Percentiles rank a stretch among this genome's conserved stretches.
Evolutionary conservation across 1,284 basidiomycete genomes (phyloP).

Genomic region (Ganoderma meredithae): DNA sequence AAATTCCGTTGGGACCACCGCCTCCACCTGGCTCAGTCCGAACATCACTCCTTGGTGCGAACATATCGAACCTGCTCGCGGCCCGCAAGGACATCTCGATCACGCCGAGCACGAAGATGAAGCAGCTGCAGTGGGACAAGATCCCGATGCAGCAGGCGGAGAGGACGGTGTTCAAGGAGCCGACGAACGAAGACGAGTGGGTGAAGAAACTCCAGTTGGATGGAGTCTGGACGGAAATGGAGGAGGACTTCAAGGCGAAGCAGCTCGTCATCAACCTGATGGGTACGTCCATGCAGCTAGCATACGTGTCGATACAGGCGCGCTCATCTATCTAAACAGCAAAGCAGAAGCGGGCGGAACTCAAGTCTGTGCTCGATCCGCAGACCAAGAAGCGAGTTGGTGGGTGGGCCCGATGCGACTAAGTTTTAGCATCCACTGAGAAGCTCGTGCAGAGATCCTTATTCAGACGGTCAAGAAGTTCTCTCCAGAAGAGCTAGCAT

Average conservation of each 20-base stretch:
- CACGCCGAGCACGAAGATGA: constrained; percentile 92
- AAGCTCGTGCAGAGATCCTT: constrained; percentile 76
- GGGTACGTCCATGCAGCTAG: constrained; percentile 51
- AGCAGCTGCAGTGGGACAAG: constrained; percentile 99
- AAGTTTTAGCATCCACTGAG: neutral
- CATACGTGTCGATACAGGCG: constrained; percentile 1
- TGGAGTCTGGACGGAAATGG: constrained; percentile 96
- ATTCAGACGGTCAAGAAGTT: constrained; percentile 86
- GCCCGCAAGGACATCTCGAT: constrained; percentile 88
- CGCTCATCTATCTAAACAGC: constrained; percentile 49
- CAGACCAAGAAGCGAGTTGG: constrained; percentile 92
- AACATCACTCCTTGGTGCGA: constrained; percentile 66
- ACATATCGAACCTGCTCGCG: constrained; percentile 60
- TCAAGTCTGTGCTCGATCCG: constrained; percentile 90
- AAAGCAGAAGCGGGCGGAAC: constrained; percentile 82
- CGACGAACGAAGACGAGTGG: constrained; percentile 78
- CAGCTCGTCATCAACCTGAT: constrained; percentile 88
- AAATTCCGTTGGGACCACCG: constrained; percentile 50
- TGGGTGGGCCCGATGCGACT: constrained; percentile 47
- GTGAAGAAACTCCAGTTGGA: constrained; percentile 81
- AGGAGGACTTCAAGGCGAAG: constrained; percentile 98
- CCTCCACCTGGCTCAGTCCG: constrained; percentile 61
- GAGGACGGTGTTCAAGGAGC: constrained; percentile 87
- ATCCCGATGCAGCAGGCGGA: constrained; percentile 84
- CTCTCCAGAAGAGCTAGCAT: constrained; percentile 84